These are phyloP conservation scores for Chenopodium formosanum DNA, from an alignment of 148 eudicot species.

Conservation along the genomic window DNA sequence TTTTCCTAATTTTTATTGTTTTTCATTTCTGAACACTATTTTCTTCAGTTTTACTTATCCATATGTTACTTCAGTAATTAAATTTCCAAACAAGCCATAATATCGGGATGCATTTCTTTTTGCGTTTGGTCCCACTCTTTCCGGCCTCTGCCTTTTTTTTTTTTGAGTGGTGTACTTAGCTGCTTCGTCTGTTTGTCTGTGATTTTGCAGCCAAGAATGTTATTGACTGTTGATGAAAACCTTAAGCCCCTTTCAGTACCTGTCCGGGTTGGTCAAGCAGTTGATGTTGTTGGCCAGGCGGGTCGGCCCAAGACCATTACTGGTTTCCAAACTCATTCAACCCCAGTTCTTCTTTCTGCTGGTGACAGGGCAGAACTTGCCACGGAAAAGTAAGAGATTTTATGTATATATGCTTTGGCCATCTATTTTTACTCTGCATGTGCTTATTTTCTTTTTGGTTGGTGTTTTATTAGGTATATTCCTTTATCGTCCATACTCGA, in stretches of 20 bases:
- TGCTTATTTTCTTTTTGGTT: background rate
- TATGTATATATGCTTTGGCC: too few relatives aligned
- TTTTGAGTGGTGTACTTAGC: background rate
- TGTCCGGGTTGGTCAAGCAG: constrained; percentile 95
- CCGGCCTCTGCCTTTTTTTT: too few relatives aligned
- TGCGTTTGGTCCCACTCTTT: too few relatives aligned
- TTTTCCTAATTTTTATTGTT: too few relatives aligned
- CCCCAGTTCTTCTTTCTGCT: constrained; percentile 89
- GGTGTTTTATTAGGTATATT: constrained; percentile 54
- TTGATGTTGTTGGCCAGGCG: constrained; percentile 97
- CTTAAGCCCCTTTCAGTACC: constrained; percentile 92
- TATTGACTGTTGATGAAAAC: constrained; percentile 88
- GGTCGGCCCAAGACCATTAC: constrained; percentile 95
- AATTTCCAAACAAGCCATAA: too few relatives aligned
- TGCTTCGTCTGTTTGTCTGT: background rate
- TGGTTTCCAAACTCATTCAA: constrained; percentile 92
- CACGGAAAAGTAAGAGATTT: constrained; percentile 67
- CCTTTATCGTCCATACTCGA: constrained; percentile 87
- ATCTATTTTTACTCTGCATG: too few relatives aligned
- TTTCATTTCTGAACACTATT: too few relatives aligned
- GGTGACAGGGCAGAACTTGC: constrained; percentile 98
- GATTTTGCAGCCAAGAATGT: constrained; percentile 80
- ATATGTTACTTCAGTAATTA: too few relatives aligned
- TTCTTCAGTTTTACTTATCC: too few relatives aligned
- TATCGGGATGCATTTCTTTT: background rate